A percentile compares a stretch with the other conserved stretches of the same genome.
These are phyloP conservation scores for Polygonum aviculare DNA, from an alignment of 148 eudicot species.

Conservation along the genomic window DNA sequence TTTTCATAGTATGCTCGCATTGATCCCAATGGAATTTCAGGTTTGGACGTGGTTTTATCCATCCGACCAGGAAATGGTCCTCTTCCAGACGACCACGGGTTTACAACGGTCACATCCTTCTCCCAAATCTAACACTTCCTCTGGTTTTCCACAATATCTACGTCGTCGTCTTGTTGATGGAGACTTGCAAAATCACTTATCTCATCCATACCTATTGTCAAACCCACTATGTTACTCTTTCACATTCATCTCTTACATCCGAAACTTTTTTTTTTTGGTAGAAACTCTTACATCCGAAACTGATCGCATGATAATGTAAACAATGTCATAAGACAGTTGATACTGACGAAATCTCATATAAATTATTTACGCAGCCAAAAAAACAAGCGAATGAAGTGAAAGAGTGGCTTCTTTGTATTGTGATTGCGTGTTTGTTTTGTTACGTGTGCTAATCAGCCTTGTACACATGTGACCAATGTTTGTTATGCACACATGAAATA, in stretches of 20 bases:
- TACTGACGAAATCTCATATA: not conserved
- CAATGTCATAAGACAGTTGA: not conserved
- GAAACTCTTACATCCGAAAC: not conserved
- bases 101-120: slow-evolving; percentile 60
- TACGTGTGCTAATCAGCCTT: not conserved
- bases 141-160: not conserved
- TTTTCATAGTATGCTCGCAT: not conserved
- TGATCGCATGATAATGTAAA: too few species aligned
- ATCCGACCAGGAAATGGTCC: slow-evolving; percentile 83
- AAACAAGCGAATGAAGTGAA: not conserved
- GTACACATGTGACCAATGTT: not conserved
- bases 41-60: slow-evolving; percentile 72
- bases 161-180: not conserved
- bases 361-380: not conserved
- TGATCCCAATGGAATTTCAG: slow-evolving; percentile 18
- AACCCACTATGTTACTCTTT: not conserved
- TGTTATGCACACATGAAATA: not conserved
- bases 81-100: slow-evolving; percentile 81
- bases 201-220: not conserved
- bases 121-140: slow-evolving; percentile 43
- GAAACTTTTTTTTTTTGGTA: too few species aligned
- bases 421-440: not conserved
- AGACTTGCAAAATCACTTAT: not conserved
- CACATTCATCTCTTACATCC: not conserved
- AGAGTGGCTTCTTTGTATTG: not conserved